A percentile compares a stretch with the other conserved stretches of the same genome.
Evolutionary conservation across 108 stramenopile species (phyloP).

Genomic region (Fragilariopsis cylindrus): DNA sequence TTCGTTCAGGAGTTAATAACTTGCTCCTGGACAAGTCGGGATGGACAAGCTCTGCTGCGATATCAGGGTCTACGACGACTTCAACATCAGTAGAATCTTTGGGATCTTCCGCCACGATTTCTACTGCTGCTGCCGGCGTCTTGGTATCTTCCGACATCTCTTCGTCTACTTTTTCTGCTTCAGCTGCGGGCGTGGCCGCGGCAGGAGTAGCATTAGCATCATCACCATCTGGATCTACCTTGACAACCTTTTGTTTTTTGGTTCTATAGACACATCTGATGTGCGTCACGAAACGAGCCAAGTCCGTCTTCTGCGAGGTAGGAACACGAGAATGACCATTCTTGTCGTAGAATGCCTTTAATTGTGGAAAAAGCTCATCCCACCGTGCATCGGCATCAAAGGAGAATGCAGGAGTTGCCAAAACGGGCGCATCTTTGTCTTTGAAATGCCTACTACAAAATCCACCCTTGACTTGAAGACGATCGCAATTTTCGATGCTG

Average conservation of each 20-base stretch:
- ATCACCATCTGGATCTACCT: background rate
- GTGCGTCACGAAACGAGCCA: background rate
- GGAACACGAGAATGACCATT: conserved; percentile 1
- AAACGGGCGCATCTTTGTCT: background rate
- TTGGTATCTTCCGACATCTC: background rate
- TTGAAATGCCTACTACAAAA: background rate
- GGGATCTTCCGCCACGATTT: too few species aligned
- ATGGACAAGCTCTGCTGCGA: background rate
- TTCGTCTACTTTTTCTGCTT: background rate
- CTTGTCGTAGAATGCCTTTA: background rate
- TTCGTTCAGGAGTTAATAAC: conserved; percentile 7
- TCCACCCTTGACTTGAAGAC: conserved; percentile 8
- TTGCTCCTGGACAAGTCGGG: conserved; percentile 6
- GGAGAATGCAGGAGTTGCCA: conserved; percentile 2
- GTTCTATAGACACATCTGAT: background rate
- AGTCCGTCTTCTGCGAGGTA: conserved; percentile 6
- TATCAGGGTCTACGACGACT: too few species aligned
- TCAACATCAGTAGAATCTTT: too few species aligned
- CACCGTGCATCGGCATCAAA: conserved; percentile 8
- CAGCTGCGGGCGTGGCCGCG: background rate
- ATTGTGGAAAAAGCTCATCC: conserved; percentile 2
- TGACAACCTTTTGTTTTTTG: background rate
- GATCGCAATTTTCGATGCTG: conserved; percentile 1
- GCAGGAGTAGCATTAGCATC: background rate
- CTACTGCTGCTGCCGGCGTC: too few species aligned